phyloP scores from a whole-genome alignment of 164 flowering plant genomes.

The Paratinospora sagittata region DNA sequence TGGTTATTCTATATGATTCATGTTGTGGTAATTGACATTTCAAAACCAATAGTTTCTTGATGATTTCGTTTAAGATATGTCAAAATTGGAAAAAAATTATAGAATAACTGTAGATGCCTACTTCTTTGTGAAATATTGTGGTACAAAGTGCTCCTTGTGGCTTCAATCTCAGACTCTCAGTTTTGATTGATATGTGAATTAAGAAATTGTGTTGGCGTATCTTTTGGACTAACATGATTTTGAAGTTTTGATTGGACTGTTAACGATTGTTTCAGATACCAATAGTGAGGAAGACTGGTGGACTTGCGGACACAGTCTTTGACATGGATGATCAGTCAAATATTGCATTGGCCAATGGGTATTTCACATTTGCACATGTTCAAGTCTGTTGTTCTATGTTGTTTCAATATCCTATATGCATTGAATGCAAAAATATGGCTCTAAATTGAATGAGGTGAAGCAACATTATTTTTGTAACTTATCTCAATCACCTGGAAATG shows the following conservation, averaged over 20 bases:
- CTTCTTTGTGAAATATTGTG: not conserved
- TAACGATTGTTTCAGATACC: conserved; percentile 39
- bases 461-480: not conserved
- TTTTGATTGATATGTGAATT: not conserved
- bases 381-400: not conserved
- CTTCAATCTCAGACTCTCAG: not conserved
- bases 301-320: conserved; percentile 67
- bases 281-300: conserved; percentile 63
- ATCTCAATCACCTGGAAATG: not conserved
- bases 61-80: too few species aligned
- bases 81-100: too few species aligned
- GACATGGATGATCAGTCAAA: conserved; percentile 58
- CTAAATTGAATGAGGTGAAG: not conserved
- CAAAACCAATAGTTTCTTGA: too few species aligned
- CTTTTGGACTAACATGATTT: not conserved
- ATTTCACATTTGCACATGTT: conserved; percentile 6
- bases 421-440: not conserved
- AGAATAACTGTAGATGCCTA: not conserved
- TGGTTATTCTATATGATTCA: too few species aligned
- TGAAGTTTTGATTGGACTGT: not conserved
- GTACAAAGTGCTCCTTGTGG: not conserved
- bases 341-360: conserved; percentile 51
- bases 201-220: not conserved
- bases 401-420: not conserved
- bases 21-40: too few species aligned